These are phyloP conservation scores for Aspergillus alliaceus DNA, from an alignment of 2,329 filamentous ascomycete genomes.

Conservation along the genomic window DNA sequence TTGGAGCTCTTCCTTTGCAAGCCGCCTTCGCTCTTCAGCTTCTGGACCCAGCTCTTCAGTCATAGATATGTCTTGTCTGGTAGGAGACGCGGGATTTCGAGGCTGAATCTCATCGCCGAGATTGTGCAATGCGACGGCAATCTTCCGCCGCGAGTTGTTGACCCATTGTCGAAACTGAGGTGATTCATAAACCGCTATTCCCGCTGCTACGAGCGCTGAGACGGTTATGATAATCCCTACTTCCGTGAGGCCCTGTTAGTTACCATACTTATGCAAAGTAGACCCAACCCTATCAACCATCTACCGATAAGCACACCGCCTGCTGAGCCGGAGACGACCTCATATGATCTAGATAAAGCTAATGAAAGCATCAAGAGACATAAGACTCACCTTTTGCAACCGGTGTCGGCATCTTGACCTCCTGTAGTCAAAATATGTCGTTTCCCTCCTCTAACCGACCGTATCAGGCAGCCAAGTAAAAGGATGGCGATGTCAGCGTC, in stretches of 20 bases:
- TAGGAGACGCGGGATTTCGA: slow-evolving; percentile 30
- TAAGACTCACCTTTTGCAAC: slow-evolving; percentile 47
- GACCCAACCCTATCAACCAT: slow-evolving; percentile 4
- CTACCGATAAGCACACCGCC: slow-evolving; percentile 35
- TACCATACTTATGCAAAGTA: background rate
- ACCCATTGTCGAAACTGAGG: slow-evolving; percentile 65
- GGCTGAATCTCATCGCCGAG: slow-evolving; percentile 62
- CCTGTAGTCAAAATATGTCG: background rate
- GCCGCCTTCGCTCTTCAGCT: slow-evolving; percentile 46
- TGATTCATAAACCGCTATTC: slow-evolving; percentile 63
- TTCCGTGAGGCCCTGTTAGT: background rate
- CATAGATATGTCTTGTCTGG: slow-evolving; percentile 48
- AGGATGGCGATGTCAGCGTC: slow-evolving; percentile 8
- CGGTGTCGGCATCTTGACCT: slow-evolving; percentile 45
- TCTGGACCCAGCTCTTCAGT: slow-evolving; percentile 45
- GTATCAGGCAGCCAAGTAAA: background rate
- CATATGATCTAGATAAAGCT: background rate
- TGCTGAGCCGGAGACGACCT: slow-evolving; percentile 11
- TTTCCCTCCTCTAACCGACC: slow-evolving; percentile 1
- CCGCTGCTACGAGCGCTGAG: slow-evolving; percentile 61
- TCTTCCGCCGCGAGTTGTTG: slow-evolving; percentile 60
- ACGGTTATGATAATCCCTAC: slow-evolving; percentile 63
- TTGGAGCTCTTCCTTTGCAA: slow-evolving; percentile 47
- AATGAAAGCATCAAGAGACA: slow-evolving; percentile 1
- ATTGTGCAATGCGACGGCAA: slow-evolving; percentile 59